These are phyloP conservation scores for Sanghuangporus weigelae DNA, from an alignment of 1,284 basidiomycete genomes.

Conservation along the genomic window DNA sequence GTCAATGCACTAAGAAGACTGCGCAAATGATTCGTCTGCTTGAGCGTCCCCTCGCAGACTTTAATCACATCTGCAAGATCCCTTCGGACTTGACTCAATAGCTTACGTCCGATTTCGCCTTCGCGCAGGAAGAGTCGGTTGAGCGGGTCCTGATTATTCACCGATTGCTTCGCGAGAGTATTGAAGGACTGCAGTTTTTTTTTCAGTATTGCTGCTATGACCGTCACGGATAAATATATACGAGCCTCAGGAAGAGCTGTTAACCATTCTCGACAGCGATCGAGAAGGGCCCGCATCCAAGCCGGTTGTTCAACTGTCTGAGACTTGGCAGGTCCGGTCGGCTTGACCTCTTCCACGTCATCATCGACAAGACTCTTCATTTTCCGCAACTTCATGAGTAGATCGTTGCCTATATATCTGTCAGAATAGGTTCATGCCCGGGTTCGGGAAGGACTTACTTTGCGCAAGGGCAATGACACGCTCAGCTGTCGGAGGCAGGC, in stretches of 20 bases:
- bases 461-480: slow-evolving; percentile 86
- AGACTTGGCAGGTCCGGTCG: slow-evolving; percentile 49
- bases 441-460: slow-evolving; percentile 46
- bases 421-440: slow-evolving; percentile 18
- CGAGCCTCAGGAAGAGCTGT: slow-evolving; percentile 67
- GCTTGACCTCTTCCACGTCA: slow-evolving; percentile 64
- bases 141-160: slow-evolving; percentile 77
- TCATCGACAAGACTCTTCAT: slow-evolving; percentile 90
- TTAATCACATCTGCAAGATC: slow-evolving; percentile 79
- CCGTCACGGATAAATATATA: slow-evolving; percentile 1
- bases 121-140: slow-evolving; percentile 89
- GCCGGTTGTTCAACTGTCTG: slow-evolving; percentile 74
- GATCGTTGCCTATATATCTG: slow-evolving; percentile 59
- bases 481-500: slow-evolving; percentile 86
- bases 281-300: slow-evolving; percentile 85
- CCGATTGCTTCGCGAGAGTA: slow-evolving; percentile 54
- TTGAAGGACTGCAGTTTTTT: slow-evolving; percentile 48
- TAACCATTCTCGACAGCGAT: slow-evolving; percentile 82
- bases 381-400: slow-evolving; percentile 83
- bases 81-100: slow-evolving; percentile 71
- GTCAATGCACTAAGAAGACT: slow-evolving; percentile 82
- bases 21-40: slow-evolving; percentile 93
- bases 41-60: slow-evolving; percentile 82
- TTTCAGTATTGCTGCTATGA: background rate
- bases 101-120: slow-evolving; percentile 69